These are phyloP conservation scores for Pythium coloratum DNA, from an alignment of 352 stramenopile species.

Conservation along the genomic window DNA sequence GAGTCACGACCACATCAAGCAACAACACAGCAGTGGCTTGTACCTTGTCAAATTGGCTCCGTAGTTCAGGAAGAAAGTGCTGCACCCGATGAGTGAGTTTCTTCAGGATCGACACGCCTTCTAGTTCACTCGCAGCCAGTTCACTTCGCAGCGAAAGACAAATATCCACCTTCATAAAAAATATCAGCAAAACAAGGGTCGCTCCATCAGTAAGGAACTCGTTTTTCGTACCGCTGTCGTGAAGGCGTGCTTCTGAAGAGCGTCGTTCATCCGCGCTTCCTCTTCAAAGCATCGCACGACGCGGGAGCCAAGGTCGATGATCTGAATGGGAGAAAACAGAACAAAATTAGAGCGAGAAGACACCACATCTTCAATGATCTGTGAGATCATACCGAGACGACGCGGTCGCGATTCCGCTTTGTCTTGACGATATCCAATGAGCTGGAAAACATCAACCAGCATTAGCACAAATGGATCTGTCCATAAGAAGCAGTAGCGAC, in stretches of 20 bases:
- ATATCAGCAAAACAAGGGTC: neutral
- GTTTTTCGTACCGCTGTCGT: conserved; percentile 57
- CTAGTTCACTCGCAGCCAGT: conserved; percentile 42
- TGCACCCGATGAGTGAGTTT: conserved; percentile 65
- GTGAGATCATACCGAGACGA: conserved; percentile 46
- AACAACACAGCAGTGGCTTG: neutral
- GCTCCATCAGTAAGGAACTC: neutral
- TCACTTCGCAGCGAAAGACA: conserved; percentile 59
- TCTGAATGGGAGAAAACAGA: conserved; percentile 32
- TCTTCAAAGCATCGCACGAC: conserved; percentile 69
- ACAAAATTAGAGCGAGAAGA: neutral
- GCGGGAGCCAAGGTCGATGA: conserved; percentile 48
- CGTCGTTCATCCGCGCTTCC: conserved; percentile 74
- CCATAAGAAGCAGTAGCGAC: neutral
- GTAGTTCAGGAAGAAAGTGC: conserved; percentile 73
- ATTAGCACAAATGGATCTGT: neutral
- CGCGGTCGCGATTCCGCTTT: conserved; percentile 77
- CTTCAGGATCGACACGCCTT: conserved; percentile 56
- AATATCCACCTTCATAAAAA: conserved; percentile 61
- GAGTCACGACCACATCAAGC: neutral
- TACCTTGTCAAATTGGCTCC: conserved; percentile 75
- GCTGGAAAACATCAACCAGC: conserved; percentile 24
- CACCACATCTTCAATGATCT: neutral
- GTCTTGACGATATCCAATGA: conserved; percentile 84
- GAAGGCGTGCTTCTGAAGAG: conserved; percentile 61